Evolutionary conservation across 495 filamentous ascomycete species (phyloP).

Genomic region (Trichoderma virens): DNA sequence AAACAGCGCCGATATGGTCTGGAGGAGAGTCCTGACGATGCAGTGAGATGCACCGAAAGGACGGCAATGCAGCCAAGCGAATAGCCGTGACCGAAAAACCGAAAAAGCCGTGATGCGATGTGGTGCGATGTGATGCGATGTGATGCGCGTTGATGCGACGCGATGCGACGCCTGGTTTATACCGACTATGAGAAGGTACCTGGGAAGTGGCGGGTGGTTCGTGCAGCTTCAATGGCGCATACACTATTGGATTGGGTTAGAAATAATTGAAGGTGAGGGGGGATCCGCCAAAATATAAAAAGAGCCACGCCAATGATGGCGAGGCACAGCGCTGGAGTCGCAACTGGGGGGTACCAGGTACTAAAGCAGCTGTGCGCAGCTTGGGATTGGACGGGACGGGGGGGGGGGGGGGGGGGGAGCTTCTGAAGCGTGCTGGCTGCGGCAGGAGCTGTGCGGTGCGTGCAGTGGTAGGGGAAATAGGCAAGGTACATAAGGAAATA

Average conservation of each 20-base stretch:
- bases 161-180: not conserved
- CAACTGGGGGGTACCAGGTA: too few species aligned
- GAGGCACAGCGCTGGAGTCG: too few species aligned
- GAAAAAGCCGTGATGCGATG: not conserved
- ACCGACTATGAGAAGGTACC: not conserved
- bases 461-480: too few species aligned
- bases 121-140: not conserved
- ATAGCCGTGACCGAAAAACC: not conserved
- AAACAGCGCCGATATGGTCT: not conserved
- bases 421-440: not conserved
- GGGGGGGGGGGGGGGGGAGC: too few species aligned
- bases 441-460: too few species aligned
- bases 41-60: slow-evolving; percentile 3
- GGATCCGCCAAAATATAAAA: not conserved
- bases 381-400: too few species aligned
- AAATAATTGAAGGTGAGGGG: too few species aligned
- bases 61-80: not conserved
- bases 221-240: slow-evolving; percentile 5
- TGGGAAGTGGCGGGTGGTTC: slow-evolving; percentile 2
- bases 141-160: not conserved
- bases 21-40: not conserved
- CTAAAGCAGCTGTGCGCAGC: too few species aligned
- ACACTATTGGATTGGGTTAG: not conserved
- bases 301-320: not conserved
- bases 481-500: too few species aligned